Evolutionary conservation across 257 asterid species (phyloP).

Genomic region (Rauvolfia tetraphylla): DNA sequence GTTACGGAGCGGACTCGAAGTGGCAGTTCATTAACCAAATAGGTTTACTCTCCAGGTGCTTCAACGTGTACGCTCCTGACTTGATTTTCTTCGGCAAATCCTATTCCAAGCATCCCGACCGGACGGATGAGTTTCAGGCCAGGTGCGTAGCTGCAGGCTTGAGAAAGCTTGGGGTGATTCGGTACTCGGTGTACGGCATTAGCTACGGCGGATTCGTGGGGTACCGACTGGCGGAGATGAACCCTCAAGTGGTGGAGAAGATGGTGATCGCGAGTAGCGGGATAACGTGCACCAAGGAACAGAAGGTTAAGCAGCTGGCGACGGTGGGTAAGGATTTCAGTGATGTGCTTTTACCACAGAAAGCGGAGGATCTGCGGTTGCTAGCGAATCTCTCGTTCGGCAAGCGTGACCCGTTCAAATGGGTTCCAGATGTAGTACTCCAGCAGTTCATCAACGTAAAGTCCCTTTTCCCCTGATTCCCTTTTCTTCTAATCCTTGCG

Average conservation of each 20-base stretch:
- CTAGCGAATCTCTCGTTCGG: conserved; percentile 42
- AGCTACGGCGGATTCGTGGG: conserved; percentile 68
- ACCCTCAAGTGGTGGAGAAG: conserved; percentile 55
- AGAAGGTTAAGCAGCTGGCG: conserved; percentile 39
- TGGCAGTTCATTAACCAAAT: conserved; percentile 58
- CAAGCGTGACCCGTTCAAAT: conserved; percentile 36
- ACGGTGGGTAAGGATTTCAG: conserved; percentile 38
- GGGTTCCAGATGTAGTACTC: conserved; percentile 47
- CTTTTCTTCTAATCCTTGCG: background rate
- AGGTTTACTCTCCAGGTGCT: conserved; percentile 30
- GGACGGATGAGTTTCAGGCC: conserved; percentile 56
- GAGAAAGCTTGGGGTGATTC: conserved; percentile 48
- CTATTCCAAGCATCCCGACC: conserved; percentile 31
- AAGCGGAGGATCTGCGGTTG: conserved; percentile 43
- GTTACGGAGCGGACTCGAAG: conserved; percentile 59
- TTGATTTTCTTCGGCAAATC: conserved; percentile 65
- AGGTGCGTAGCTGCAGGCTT: conserved; percentile 50
- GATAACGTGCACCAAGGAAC: conserved; percentile 43
- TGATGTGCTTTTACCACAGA: conserved; percentile 51
- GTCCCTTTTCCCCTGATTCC: background rate
- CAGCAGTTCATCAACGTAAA: conserved; percentile 51
- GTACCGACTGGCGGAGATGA: conserved; percentile 53
- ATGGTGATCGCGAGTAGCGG: conserved; percentile 68
- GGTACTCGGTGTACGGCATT: conserved; percentile 50
- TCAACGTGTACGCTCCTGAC: conserved; percentile 65